A percentile compares a stretch with the other conserved stretches of the same genome.
phyloP scores from a whole-genome alignment of 768 basidiomycete genomes.

The Tremella mesenterica region DNA sequence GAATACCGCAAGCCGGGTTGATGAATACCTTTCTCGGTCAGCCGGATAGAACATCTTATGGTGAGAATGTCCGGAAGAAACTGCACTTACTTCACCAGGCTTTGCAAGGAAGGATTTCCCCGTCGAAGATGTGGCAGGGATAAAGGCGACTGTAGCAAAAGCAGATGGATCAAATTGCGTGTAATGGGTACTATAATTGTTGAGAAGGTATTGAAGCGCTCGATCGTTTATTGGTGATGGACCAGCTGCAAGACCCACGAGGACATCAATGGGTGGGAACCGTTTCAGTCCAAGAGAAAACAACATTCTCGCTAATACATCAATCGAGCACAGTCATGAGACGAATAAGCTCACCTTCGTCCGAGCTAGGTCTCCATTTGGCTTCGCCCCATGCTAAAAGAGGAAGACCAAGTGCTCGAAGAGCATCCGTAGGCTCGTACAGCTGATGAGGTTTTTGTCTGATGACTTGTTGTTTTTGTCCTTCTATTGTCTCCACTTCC shows the following conservation, averaged over 20 bases:
- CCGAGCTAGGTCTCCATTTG: slow-evolving; percentile 73
- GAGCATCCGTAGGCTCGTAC: slow-evolving; percentile 70
- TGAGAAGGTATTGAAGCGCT: slow-evolving; percentile 74
- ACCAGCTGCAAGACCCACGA: slow-evolving; percentile 63
- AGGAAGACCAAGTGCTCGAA: slow-evolving; percentile 67
- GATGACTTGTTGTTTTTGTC: slow-evolving; percentile 36
- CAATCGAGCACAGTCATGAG: too few relatives aligned
- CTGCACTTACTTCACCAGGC: slow-evolving; percentile 59
- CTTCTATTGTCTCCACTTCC: slow-evolving; percentile 14
- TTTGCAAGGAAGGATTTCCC: slow-evolving; percentile 53
- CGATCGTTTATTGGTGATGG: slow-evolving; percentile 38
- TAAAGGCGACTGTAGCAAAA: slow-evolving; percentile 56
- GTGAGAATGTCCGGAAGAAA: neutral
- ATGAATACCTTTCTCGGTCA: slow-evolving; percentile 56
- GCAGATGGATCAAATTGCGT: slow-evolving; percentile 24
- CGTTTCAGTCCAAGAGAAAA: slow-evolving; percentile 53
- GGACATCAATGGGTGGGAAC: slow-evolving; percentile 57
- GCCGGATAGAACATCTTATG: too few relatives aligned
- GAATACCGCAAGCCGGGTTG: slow-evolving; percentile 56
- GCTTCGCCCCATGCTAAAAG: slow-evolving; percentile 77
- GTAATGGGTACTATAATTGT: slow-evolving; percentile 58
- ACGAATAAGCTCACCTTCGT: too few relatives aligned
- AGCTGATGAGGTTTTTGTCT: slow-evolving; percentile 63
- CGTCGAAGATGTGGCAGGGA: slow-evolving; percentile 60
- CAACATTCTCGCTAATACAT: slow-evolving; percentile 77